Evolutionary conservation across 225 moss, liverwort and hornwort genomes (phyloP), one percentile per base, ranked within the genome.

Genomic region (Marchantia paleacea): DNA sequence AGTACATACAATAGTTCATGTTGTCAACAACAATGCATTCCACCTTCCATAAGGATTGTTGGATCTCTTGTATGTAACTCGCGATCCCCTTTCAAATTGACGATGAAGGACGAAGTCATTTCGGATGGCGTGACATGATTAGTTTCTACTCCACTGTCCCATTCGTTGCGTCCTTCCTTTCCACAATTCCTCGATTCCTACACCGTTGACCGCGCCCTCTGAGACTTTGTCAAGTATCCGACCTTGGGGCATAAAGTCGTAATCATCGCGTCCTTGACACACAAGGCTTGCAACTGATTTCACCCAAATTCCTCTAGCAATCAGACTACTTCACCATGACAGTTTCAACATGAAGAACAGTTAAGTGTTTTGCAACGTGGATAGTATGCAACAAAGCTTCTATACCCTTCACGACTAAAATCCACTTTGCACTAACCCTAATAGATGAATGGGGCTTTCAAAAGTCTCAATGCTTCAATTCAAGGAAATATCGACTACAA

Each of bases 51-150:
- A n/a, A n/a, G n/a, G n/a, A n/a, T n/a, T n/a, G n/a, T n/a, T n/a
- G n/a, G n/a, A n/a, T n/a, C n/a, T n/a, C n/a, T n/a, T n/a, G n/a
- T n/a, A n/a, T n/a, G n/a, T n/a, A n/a, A n/a, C n/a, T n/a, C n/a
- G n/a, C n/a, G n/a, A n/a, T n/a, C 69, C 79, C 79, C 79, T 28
- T 70, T 79, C 6, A 69, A 14, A 69, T 79, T 79, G 30, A 69
- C 68, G 30, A 55, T 52, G 15, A 79, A 54, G 0, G 69, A 79
- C 39, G 79, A 69, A 70, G 79, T 79, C 79, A 79, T 79, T 29
- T 25, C 48, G 54, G 39, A 31, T 26, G 22, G 55, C 79, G 31
- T 69, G 55, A 69, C 79, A 79, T 79, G 69, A 39, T 79, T 69
- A 79, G 2, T 30, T 30, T 20, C 79, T 55, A 8, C 67, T 22